phyloP scores from a whole-genome alignment of 805 yeast species.

The Ogataea pignaliae region DNA sequence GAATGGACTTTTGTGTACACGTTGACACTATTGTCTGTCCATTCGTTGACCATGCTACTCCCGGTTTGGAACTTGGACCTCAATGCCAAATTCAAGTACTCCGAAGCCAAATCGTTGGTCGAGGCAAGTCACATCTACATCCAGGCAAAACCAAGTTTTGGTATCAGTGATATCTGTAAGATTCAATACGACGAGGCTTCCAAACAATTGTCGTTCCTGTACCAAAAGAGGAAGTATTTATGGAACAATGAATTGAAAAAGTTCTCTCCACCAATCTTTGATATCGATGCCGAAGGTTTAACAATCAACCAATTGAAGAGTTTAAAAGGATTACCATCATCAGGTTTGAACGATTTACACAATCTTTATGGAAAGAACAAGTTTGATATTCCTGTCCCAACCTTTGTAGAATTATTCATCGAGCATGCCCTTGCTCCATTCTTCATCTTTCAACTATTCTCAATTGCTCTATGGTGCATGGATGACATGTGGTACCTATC shows the following conservation, averaged over 20 bases:
- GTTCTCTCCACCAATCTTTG: slow-evolving; percentile 81
- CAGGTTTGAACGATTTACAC: slow-evolving; percentile 31
- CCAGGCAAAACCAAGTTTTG: slow-evolving; percentile 80
- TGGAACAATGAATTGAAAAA: slow-evolving; percentile 47
- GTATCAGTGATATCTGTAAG: slow-evolving; percentile 73
- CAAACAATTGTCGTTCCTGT: slow-evolving; percentile 65
- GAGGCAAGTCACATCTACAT: slow-evolving; percentile 73
- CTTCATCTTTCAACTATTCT: slow-evolving; percentile 93
- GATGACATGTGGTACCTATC: slow-evolving; percentile 98
- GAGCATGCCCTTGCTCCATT: slow-evolving; percentile 99
- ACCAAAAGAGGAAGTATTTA: slow-evolving; percentile 89
- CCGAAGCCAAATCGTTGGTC: slow-evolving; percentile 42
- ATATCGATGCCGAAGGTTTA: slow-evolving; percentile 63
- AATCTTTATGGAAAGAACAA: slow-evolving; percentile 78
- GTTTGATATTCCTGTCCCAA: slow-evolving; percentile 94
- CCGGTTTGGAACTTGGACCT: slow-evolving; percentile 90
- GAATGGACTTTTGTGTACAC: slow-evolving; percentile 96
- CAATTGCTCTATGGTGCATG: slow-evolving; percentile 92
- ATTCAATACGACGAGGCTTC: slow-evolving; percentile 53
- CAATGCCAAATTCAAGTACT: slow-evolving; percentile 65
- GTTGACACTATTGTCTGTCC: slow-evolving; percentile 67
- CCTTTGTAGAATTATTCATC: slow-evolving; percentile 83
- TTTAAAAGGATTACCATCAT: slow-evolving; percentile 30
- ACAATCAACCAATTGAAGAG: slow-evolving; percentile 52
- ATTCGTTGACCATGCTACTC: slow-evolving; percentile 74